These are phyloP conservation scores for Endocladia muricata DNA, from an alignment of 31 red algal genomes.

Conservation along the genomic window DNA sequence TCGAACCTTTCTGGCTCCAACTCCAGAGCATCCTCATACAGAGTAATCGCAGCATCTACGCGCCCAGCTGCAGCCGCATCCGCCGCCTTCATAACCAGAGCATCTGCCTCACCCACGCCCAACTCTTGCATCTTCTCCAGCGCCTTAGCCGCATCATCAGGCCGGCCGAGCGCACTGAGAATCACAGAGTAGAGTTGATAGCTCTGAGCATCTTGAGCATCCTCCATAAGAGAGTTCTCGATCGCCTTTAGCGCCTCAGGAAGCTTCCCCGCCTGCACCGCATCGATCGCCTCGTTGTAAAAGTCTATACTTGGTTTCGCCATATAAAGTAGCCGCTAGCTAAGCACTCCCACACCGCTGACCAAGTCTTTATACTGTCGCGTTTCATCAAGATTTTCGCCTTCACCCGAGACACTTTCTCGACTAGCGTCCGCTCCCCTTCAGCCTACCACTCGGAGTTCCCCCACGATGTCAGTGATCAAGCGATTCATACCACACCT, in stretches of 20 bases:
- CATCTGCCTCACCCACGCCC: background rate
- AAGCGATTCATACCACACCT: too few species aligned
- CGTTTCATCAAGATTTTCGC: too few species aligned
- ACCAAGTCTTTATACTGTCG: too few species aligned
- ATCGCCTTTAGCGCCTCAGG: background rate
- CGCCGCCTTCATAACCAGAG: background rate
- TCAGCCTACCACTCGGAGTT: too few species aligned
- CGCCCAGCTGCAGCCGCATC: background rate
- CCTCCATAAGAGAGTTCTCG: background rate
- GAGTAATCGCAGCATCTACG: background rate
- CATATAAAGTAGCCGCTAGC: too few species aligned
- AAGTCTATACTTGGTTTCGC: background rate
- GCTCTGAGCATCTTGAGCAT: background rate
- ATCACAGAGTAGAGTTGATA: background rate
- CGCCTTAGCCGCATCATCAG: conserved; percentile 2
- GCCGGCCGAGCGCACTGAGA: background rate
- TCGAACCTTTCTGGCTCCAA: background rate
- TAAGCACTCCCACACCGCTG: too few species aligned
- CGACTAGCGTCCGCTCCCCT: too few species aligned
- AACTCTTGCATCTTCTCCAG: conserved; percentile 1
- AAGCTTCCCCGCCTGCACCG: background rate
- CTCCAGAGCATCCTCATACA: conserved; percentile 1
- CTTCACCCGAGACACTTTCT: too few species aligned
- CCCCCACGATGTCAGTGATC: too few species aligned
- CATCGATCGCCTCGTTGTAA: conserved; percentile 11